Base-by-base conservation (phyloP, 495 filamentous ascomycete genomes). In the Aspergillus coremiiformis region DNA sequence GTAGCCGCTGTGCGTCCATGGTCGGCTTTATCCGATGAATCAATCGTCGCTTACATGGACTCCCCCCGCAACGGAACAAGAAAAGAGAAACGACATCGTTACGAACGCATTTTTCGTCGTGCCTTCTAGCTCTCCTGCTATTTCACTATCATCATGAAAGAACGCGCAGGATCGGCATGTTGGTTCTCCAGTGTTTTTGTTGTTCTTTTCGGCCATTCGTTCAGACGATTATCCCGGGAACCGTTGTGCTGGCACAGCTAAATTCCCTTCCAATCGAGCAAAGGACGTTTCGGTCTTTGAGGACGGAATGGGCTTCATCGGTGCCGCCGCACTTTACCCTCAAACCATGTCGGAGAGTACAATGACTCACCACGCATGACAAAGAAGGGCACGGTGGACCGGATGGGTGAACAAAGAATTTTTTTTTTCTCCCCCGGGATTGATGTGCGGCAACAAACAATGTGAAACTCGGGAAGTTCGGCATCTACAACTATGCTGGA, bases 1-100 rank as follows among this genome's bases (percentile, higher is more conserved):
- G 86, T 70, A 79, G 76, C 48, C 80, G 84, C 24, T 90, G 85
- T 64, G 85, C 86, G 17, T 76, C 76, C 46, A 81, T 86, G 62
- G 83, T 87, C 22, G 86, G 86, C 54, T 89, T 74, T 51, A 64
- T 81, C 52, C 78, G 77, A 44, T 87, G 82, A 87, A 54, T 22
- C 43, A 30, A 33, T 26, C 22, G 10, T 47, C 24, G 11, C n/a
- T n/a, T 3, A 33, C 37, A 43, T 44, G n/a, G n/a, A n/a, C n/a
- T n/a, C n/a, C 39, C 20, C 29, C 44, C 49, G 37, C 51, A 45
- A 50, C 46, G 3, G 23, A 35, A 48, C 29, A 33, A 17, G 29
- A 52, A 47, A 47, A 29, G 35, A 42, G 35, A 56, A 52, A 51
- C 32, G 39, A 37, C 47, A 55, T 51, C 22, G 37, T 29, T 15